Percentiles rank a stretch among this genome's conserved stretches.
These are phyloP conservation scores for Candida methanosorbosa DNA, from an alignment of 805 yeast species.

Conservation along the genomic window DNA sequence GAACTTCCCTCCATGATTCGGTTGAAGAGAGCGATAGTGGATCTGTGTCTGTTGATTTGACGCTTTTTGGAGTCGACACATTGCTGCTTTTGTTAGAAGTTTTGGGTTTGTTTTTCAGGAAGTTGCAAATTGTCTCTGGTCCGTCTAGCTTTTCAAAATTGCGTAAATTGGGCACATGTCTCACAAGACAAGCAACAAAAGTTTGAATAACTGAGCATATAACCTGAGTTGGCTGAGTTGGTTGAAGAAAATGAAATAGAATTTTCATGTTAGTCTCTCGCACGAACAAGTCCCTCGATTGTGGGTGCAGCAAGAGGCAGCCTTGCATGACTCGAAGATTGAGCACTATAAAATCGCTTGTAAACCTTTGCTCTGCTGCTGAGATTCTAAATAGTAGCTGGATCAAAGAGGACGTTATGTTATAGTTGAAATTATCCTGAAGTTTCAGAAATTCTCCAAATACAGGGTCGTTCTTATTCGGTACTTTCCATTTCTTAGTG, in stretches of 20 bases:
- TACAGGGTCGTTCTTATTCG: conserved; percentile 15
- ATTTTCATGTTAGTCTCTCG: conserved; percentile 30
- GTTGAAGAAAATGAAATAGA: conserved; percentile 18
- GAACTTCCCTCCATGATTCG: conserved; percentile 41
- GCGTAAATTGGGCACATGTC: conserved; percentile 48
- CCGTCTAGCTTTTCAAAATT: conserved; percentile 52
- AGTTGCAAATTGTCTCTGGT: conserved; percentile 39
- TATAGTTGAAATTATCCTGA: conserved; percentile 48
- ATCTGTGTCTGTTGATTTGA: no score
- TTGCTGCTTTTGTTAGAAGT: neutral
- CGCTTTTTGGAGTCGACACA: no score
- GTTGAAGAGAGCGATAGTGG: no score
- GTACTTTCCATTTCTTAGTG: conserved; percentile 19
- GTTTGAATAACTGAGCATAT: conserved; percentile 40
- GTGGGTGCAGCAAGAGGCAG: conserved; percentile 47
- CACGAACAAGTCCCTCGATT: conserved; percentile 41
- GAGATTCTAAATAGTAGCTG: conserved; percentile 15
- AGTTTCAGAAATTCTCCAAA: conserved; percentile 32
- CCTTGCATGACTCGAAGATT: conserved; percentile 45
- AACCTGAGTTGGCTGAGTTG: conserved; percentile 11
- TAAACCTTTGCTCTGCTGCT: conserved; percentile 4
- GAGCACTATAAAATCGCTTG: conserved; percentile 12
- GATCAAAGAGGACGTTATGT: conserved; percentile 33
- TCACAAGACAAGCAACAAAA: conserved; percentile 48
- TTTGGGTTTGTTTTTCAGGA: conserved; percentile 23